Conservation (phyloP, 148 eudicot genomes). For the Selenicereus undatus region DNA sequence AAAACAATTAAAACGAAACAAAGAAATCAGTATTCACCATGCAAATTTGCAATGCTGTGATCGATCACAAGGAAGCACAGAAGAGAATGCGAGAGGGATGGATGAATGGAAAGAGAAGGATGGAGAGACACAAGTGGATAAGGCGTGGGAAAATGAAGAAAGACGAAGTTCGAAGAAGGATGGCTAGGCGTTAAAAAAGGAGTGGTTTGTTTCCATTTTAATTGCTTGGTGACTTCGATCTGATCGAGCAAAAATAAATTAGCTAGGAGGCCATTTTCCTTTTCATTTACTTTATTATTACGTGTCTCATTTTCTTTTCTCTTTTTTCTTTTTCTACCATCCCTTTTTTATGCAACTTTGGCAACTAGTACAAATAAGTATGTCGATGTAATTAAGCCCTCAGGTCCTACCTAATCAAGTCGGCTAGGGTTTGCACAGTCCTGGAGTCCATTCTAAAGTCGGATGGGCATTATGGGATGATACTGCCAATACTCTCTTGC, state of each 20-base stretch:
- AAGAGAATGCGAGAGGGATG: not conserved
- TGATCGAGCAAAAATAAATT: not conserved
- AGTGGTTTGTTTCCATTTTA: conserved; percentile 19
- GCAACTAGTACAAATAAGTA: not conserved
- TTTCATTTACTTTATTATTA: not conserved
- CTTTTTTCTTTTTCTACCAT: not conserved
- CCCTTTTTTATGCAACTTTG: too few relatives aligned
- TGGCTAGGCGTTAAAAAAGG: conserved; percentile 43
- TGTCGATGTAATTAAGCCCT: not conserved
- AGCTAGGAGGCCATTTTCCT: conserved; percentile 10
- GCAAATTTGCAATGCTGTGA: too few relatives aligned
- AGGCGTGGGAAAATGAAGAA: not conserved
- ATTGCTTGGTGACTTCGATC: conserved; percentile 16
- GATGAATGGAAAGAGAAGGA: not conserved
- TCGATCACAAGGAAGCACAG: too few relatives aligned
- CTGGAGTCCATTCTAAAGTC: too few relatives aligned
- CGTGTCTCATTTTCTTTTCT: not conserved
- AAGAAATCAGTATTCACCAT: not conserved
- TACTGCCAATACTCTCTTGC: too few relatives aligned
- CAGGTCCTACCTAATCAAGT: not conserved
- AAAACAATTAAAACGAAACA: not conserved
- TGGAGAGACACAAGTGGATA: not conserved
- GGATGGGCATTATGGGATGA: too few relatives aligned
- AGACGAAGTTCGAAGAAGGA: conserved; percentile 25
- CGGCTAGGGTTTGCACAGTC: not conserved